Evolutionary conservation across 768 basidiomycete species (phyloP).

Genomic region (Dictyophora rubrovolvata): DNA sequence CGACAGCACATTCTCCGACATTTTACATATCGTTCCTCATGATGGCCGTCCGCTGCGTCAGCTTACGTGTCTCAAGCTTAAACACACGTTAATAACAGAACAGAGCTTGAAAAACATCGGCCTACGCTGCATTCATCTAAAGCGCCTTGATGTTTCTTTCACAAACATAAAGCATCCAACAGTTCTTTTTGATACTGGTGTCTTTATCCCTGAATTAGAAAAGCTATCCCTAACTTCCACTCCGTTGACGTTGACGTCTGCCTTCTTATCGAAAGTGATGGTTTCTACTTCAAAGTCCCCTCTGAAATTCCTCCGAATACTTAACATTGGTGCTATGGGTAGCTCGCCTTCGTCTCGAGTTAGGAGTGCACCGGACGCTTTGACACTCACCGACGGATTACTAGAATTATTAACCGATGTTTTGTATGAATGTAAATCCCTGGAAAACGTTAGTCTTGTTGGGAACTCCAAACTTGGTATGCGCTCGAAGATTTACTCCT

Average conservation of each 20-base stretch:
- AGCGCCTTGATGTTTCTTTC: slow-evolving; percentile 55
- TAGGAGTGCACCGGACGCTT: slow-evolving; percentile 16
- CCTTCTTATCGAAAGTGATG: slow-evolving; percentile 27
- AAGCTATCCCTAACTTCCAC: slow-evolving; percentile 62
- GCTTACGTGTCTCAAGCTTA: slow-evolving; percentile 48
- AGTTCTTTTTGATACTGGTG: slow-evolving; percentile 1
- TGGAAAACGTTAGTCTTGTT: slow-evolving; percentile 51
- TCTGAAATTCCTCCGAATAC: slow-evolving; percentile 28
- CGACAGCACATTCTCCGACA: slow-evolving; percentile 41
- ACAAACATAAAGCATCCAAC: slow-evolving; percentile 38
- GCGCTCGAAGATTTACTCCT: slow-evolving; percentile 22
- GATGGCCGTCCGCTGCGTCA: slow-evolving; percentile 24
- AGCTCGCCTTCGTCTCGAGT: slow-evolving; percentile 29
- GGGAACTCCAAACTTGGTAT: slow-evolving; percentile 52
- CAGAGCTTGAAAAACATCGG: slow-evolving; percentile 33
- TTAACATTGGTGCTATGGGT: slow-evolving; percentile 53
- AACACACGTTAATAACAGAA: slow-evolving; percentile 44
- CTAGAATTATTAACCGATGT: slow-evolving; percentile 34
- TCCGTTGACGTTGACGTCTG: slow-evolving; percentile 48
- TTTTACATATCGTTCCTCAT: slow-evolving; percentile 21
- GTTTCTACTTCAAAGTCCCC: slow-evolving; percentile 26
- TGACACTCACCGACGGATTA: slow-evolving; percentile 46
- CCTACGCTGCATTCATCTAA: slow-evolving; percentile 37
- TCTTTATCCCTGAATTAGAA: slow-evolving; percentile 26
- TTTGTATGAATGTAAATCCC: slow-evolving; percentile 24